Evolutionary conservation across 1,284 basidiomycete species (phyloP), one percentile per base, ranked within the genome.

Genomic region (Ceratobasidium papillatum): DNA sequence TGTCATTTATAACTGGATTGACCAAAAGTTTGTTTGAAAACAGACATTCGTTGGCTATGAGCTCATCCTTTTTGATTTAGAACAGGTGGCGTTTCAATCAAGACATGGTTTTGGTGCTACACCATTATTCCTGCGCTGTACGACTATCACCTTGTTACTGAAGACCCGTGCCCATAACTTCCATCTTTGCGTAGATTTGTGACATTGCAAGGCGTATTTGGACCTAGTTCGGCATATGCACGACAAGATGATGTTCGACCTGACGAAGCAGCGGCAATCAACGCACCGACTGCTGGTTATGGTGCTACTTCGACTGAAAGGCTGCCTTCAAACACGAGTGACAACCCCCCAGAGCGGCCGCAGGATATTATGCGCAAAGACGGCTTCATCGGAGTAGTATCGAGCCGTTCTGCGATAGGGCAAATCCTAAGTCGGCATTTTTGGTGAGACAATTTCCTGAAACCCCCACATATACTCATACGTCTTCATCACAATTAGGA

Each of bases 361-460:
- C 32, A 38, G 34, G n/a, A 36, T 14, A 22, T 80, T 45, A 78
- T 78, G 12, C 68, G 75, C 59, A 77, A 78, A 49, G 81, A 83
- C 76, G 74, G 75, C 4, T 78, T 83, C 22, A 78, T 81, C 1
- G 83, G 82, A 1, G 78, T 78, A 11, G 78, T 83, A 78, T 82
- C 80, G 65, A 82, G 80, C 8, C 58, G 77, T 52, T 75, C 78
- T 9, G 79, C 80, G 1, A 38, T 72, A 32, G 76, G 79, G 41
- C 83, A 84, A 77, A 77, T 84, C 27, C 47, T 27, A n/a, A 81
- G 79, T 34, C 75, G 68, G 41, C 84, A 82, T 82, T 84, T 82
- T 66, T 77, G 79, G 80, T 80, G 58, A 77, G 80, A 77, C 1
- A 49, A 58, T 14, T 19, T 1, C 19, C 17, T n/a, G 14, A 34